These are phyloP conservation scores for Coniochaeta sp. DNA, from an alignment of 2,329 filamentous ascomycete species.

Conservation along the genomic window DNA sequence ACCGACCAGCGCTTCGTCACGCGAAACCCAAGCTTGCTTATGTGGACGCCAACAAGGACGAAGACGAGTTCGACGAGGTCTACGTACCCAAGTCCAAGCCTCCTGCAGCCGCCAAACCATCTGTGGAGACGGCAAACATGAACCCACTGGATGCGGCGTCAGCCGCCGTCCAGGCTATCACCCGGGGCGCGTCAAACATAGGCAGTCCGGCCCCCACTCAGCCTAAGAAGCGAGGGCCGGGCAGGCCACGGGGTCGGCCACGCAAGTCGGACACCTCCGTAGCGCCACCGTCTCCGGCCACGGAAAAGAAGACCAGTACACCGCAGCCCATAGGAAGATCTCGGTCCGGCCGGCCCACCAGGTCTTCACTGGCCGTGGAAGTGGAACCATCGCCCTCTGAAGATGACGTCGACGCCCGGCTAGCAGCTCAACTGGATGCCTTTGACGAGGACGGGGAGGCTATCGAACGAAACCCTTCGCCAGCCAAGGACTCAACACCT, in stretches of 20 bases:
- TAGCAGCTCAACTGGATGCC: conserved; percentile 21
- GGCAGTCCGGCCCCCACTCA: neutral
- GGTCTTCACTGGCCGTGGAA: conserved; percentile 2
- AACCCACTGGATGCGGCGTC: conserved; percentile 34
- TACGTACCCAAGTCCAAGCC: conserved; percentile 10
- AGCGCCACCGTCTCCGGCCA: neutral
- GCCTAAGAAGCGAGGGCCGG: conserved; percentile 19
- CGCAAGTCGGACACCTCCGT: neutral
- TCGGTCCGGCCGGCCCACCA: conserved; percentile 10
- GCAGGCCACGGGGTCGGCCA: conserved; percentile 12
- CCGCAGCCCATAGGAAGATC: neutral
- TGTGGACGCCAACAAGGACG: conserved; percentile 37
- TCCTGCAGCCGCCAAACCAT: neutral
- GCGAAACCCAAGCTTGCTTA: conserved; percentile 46
- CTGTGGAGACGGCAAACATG: conserved; percentile 9
- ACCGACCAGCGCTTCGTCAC: conserved; percentile 42
- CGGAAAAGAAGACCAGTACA: neutral
- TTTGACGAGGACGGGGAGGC: conserved; percentile 16
- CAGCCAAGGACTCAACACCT: neutral
- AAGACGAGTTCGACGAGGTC: conserved; percentile 36
- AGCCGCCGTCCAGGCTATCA: conserved; percentile 24
- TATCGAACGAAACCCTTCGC: conserved; percentile 6
- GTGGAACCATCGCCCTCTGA: conserved; percentile 4
- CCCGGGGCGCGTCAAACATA: conserved; percentile 4
- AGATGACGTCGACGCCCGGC: conserved; percentile 25